These are phyloP conservation scores for Rhodotorula sp. DNA, from an alignment of 1,284 basidiomycete genomes.

Conservation along the genomic window DNA sequence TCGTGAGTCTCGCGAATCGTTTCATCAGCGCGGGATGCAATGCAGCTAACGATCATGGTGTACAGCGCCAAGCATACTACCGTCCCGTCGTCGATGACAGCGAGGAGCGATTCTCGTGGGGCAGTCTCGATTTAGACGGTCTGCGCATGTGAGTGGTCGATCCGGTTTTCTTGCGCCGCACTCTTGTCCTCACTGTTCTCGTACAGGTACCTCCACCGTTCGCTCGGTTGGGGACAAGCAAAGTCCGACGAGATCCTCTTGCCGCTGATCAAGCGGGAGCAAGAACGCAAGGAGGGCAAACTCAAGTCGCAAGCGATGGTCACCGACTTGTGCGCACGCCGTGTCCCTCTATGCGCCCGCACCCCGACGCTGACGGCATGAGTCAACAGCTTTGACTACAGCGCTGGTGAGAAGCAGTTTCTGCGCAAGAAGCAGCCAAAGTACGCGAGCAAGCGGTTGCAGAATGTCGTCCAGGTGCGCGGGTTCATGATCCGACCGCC, in stretches of 20 bases:
- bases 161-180: not conserved
- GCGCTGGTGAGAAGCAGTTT: slow-evolving; percentile 52
- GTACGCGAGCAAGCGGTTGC: slow-evolving; percentile 81
- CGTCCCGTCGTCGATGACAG: slow-evolving; percentile 86
- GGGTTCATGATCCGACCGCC: not conserved
- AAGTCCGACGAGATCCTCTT: slow-evolving; percentile 91
- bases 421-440: slow-evolving; percentile 48
- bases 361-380: not conserved
- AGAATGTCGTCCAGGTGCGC: slow-evolving; percentile 68
- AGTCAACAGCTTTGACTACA: slow-evolving; percentile 53
- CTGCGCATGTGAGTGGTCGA: slow-evolving; percentile 66
- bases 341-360: accelerated
- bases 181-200: not conserved
- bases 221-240: slow-evolving; percentile 77
- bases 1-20: slow-evolving; percentile 58
- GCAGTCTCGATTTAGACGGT: slow-evolving; percentile 88
- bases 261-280: slow-evolving; percentile 90
- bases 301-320: slow-evolving; percentile 62
- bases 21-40: too few species aligned
- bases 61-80: slow-evolving; percentile 84
- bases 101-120: slow-evolving; percentile 96
- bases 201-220: slow-evolving; percentile 73
- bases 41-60: not conserved
- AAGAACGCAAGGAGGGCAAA: slow-evolving; percentile 61
- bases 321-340: slow-evolving; percentile 51